Evolutionary conservation across 2,329 filamentous ascomycete species (phyloP).

Genomic region (Penicillium psychrosexuale): DNA sequence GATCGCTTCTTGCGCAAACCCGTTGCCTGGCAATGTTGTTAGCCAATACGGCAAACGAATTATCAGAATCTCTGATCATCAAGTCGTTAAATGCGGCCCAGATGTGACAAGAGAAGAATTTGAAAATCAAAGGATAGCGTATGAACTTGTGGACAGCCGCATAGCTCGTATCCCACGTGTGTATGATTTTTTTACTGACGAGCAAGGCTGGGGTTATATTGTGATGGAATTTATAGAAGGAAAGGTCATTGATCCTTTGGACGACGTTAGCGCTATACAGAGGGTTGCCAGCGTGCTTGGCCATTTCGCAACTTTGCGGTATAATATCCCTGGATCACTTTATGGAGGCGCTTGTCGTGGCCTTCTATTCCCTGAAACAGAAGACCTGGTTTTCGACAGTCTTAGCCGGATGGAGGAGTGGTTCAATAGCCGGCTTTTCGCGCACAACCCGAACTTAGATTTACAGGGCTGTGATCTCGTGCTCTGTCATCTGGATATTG

Average conservation of each 20-base stretch:
- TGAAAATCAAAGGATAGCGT: constrained; percentile 12
- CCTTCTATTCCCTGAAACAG: constrained; percentile 18
- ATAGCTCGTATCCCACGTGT: constrained; percentile 17
- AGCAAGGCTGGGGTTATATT: no score
- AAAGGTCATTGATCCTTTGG: no score
- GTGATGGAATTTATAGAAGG: no score
- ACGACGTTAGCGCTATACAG: no score
- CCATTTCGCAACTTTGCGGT: no score
- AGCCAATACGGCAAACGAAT: constrained; percentile 11
- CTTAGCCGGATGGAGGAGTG: constrained; percentile 17
- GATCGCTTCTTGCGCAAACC: constrained; percentile 8
- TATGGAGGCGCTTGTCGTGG: constrained; percentile 13
- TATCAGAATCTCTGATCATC: constrained; percentile 14
- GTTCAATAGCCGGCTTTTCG: constrained; percentile 21
- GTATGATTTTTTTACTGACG: neutral
- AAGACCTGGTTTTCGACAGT: constrained; percentile 16
- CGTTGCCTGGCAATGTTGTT: constrained; percentile 4
- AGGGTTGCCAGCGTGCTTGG: no score
- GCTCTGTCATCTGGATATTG: constrained; percentile 17
- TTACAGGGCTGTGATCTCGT: constrained; percentile 9
- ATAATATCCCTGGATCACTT: constrained; percentile 10
- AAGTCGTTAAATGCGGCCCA: constrained; percentile 15
- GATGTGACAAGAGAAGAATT: constrained; percentile 13
- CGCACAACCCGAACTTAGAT: constrained; percentile 4
- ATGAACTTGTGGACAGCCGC: constrained; percentile 14